Base-by-base conservation (phyloP, 2,329 filamentous ascomycete genomes). In the Fusarium sp. region DNA sequence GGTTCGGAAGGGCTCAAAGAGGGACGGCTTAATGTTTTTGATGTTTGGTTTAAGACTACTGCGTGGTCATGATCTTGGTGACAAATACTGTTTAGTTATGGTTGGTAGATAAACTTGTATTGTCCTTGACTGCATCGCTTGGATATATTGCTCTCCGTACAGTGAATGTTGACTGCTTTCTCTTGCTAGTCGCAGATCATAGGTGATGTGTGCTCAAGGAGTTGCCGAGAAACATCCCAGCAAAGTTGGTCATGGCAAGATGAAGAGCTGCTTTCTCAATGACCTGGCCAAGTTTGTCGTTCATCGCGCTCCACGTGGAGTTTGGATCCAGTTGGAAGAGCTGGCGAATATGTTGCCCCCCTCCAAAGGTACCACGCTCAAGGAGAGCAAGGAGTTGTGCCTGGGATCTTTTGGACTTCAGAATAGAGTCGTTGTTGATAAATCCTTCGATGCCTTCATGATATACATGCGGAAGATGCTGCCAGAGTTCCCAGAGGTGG, bases 1-100 rank as follows among this genome's bases (percentile, higher is more conserved):
- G 61, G 45, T 49, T 41, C 35, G 56, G 47, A 29, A 54, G 43
- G 35, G 44, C 24, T 44, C 24, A 24, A 61, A 53, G 24, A 62
- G 19, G 35, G 29, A 62, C 44, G 19, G 29, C 38, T 40, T 25
- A 39, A 44, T 63, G 39, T 8, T 36, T 62, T 62, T 19, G 26
- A 31, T 35, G 54, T 54, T 41, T 45, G 57, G 32, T 39, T 31
- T 25, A 47, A 47, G 32, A 36, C 47, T 22, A 47, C 22, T 5
- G 28, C 36, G 36, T 58, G 47, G 43, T 31, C 24, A 38, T 53
- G 24, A 39, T 31, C 29, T 43, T 47, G 24, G 38, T 53, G 40
- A 13, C 47, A n/a, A 53, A 63, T 58, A 39, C 22, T 44, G 24
- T 39, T 50, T 53, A 46, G 15, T 59, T 48, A 59, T 48, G 38